Base-by-base conservation (phyloP, 345 rosid species). In the Syzygium grande region DNA sequence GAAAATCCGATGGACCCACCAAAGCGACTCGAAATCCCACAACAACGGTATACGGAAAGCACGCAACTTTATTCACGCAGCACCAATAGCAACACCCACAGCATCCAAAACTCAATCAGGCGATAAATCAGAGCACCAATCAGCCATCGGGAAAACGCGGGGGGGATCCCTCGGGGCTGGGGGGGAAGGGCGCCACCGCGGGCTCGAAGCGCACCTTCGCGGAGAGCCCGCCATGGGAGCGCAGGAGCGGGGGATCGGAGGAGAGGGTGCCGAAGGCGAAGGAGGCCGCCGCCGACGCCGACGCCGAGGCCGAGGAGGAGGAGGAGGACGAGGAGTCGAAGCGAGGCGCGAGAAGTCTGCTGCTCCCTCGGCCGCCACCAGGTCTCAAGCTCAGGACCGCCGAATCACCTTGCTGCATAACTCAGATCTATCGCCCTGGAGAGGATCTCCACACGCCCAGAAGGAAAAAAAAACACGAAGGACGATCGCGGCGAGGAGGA, bases 351-450 rank as follows among this genome's bases (percentile, higher is more conserved):
- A 95, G 90, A 84, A 94, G 91, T 93, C 98, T 94, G 92, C 91
- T 93, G 53, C 98, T 98, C 87, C 99, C 98, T 90, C 99, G 97
- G 92, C 99, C 99, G 93, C 98, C 99, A 90, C 99, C 99, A 93
- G 99, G 99, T 90, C 99, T 96, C 95, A 97, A 98, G 94, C 97
- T 98, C 94, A 96, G 90, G 91, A 94, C 96, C 94, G 99, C 90
- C 89, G 92, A 94, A 93, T 98, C 98, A 91, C 97, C 95, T 51
- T 95, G 99, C 97, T 96, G 98, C 99, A 98, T 98, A 92, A 92
- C 96, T 90, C 86, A 52, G 91, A 93, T 90, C 91, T 87, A 89
- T 88, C 43, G 89, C 88, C 90, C 87, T 85, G 88, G 90, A 92
- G 85, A 87, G 80, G 49, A 85, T 19, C 63, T 84, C 49, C 46